Base-by-base conservation (phyloP, 805 yeast genomes). In the Starmerella sirachaensis region DNA sequence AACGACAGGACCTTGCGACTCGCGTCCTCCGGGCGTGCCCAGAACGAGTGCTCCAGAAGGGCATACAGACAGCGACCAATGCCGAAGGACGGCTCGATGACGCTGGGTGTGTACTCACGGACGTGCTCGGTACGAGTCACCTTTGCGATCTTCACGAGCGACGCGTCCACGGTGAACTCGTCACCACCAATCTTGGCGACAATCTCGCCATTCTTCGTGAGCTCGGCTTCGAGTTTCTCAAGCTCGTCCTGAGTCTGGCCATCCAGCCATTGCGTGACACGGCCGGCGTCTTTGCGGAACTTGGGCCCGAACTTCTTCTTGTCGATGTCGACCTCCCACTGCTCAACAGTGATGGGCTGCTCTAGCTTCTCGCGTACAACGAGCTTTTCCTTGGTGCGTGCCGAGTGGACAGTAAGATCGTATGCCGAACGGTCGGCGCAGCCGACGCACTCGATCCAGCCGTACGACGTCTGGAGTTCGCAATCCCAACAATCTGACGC, bases 401-500 rank as follows among this genome's bases (percentile, higher is more conserved):
- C 91, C 31, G 96, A 65, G 60, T 91, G 99, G 45, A 93, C 98
- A 33, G 88, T 72, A 62, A 91, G 74, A 66, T 91, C 99, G 59
- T 84, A 91, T 29, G 99, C 99, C 31, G 94, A 82, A 69, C 99
- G 77, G 66, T 91, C 99, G 49, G 99, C 99, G 68, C 97, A 91
- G 51, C 99, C 99, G 59, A 91, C 96, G 76, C 98, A 93, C 68
- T 91, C 99, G 54, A 91, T 82, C 99, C 99, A 91, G 54, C 99
- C 99, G 55, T 84, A 91, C 23, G 95, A 83, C 29, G 95, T 78
- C 53, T 81, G 77, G 55, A 91, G 70, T 68, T 91, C 99, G 49
- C 94, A 96, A 66, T 91, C 99, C 99, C 99, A 91, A 70, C 99
- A 91, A 66, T 91, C 99, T 51, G 93, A 77, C 43, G 98, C 98